Evolutionary conservation across 192 early-diverging fungal genomes (phyloP).

Genomic region (Mortierella antarctica): DNA sequence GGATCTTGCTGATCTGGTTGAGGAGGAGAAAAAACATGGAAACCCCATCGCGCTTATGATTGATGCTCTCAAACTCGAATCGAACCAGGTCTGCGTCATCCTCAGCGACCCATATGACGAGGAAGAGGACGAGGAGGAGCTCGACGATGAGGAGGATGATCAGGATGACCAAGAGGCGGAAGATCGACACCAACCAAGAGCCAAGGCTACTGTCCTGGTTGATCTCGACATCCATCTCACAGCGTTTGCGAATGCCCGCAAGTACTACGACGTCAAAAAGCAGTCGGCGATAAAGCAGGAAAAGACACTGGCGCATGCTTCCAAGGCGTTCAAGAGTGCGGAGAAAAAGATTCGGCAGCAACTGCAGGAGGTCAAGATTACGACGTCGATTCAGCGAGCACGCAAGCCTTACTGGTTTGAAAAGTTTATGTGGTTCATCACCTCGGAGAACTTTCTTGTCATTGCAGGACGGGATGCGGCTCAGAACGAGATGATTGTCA

Average conservation of each 20-base stretch:
- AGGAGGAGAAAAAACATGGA: slow-evolving; percentile 79
- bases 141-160: slow-evolving; percentile 40
- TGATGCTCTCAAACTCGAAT: slow-evolving; percentile 75
- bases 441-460: slow-evolving; percentile 92
- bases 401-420: slow-evolving; percentile 99
- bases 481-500: slow-evolving; percentile 94
- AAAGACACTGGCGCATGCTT: slow-evolving; percentile 87
- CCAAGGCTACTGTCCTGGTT: slow-evolving; percentile 58
- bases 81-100: slow-evolving; percentile 75
- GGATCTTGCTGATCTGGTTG: slow-evolving; percentile 89
- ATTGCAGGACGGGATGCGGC: slow-evolving; percentile 92
- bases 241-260: slow-evolving; percentile 90
- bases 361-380: slow-evolving; percentile 80
- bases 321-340: slow-evolving; percentile 89
- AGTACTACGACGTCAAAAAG: slow-evolving; percentile 89
- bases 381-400: slow-evolving; percentile 80
- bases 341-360: slow-evolving; percentile 91
- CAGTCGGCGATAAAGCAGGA: slow-evolving; percentile 88
- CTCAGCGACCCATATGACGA: slow-evolving; percentile 70
- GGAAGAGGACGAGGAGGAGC: slow-evolving; percentile 51
- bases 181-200: slow-evolving; percentile 38
- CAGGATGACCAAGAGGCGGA: slow-evolving; percentile 59
- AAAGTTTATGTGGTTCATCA: slow-evolving; percentile 97
- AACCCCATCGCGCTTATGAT: slow-evolving; percentile 89
- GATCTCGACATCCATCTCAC: slow-evolving; percentile 92